phyloP scores from a whole-genome alignment of 495 filamentous ascomycete species.

The Collariella sp. region DNA sequence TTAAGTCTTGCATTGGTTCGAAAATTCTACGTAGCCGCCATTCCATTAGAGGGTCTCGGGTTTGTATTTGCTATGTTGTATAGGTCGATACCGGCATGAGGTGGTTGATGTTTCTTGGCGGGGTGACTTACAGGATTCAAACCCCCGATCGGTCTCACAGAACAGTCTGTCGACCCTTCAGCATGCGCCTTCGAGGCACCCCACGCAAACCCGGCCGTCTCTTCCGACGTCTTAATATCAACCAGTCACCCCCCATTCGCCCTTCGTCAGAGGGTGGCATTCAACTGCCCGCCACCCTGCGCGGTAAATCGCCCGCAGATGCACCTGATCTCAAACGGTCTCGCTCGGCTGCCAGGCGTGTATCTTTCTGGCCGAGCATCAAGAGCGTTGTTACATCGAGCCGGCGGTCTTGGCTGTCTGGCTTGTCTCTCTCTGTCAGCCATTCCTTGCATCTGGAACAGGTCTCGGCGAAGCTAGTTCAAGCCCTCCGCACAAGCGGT shows the following conservation, averaged over 20 bases:
- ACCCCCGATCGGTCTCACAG: background rate
- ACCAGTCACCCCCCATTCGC: background rate
- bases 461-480: background rate
- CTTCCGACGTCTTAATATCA: background rate
- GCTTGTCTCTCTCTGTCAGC: conserved; percentile 1
- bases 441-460: conserved; percentile 4
- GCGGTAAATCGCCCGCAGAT: conserved; percentile 24
- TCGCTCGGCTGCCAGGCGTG: conserved; percentile 8
- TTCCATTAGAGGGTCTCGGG: no score
- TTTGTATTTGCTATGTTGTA: no score
- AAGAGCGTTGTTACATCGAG: conserved; percentile 6
- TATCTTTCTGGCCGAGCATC: conserved; percentile 6
- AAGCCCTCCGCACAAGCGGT: background rate
- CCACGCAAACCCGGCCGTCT: background rate
- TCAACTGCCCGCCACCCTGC: conserved; percentile 12
- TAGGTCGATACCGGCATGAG: background rate
- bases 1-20: no score
- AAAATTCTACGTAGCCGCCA: no score
- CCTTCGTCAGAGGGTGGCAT: background rate
- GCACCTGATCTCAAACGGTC: conserved; percentile 24
- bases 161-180: background rate
- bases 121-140: no score
- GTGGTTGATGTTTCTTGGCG: background rate
- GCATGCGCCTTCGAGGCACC: no score
- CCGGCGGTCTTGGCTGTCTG: conserved; percentile 8